Evolutionary conservation across 108 stramenopile species (phyloP), one percentile per base, ranked within the genome.

Genomic region (Fragilaria crotonensis): DNA sequence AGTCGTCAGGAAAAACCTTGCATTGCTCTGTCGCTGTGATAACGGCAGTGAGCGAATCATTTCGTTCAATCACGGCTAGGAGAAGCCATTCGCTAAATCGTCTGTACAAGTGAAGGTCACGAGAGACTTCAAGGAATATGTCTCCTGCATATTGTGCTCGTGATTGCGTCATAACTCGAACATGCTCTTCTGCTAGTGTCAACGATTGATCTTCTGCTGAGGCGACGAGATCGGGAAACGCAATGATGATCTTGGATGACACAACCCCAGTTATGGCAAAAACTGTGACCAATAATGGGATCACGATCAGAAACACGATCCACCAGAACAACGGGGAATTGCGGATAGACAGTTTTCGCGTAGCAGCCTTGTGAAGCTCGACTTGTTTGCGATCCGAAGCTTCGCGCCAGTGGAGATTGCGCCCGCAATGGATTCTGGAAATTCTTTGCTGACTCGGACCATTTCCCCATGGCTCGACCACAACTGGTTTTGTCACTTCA

Each of bases 71-170:
- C 9, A 52, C 81, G 30, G 51, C 81, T 36, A 83, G 75, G 21
- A 75, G 54, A 3, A 83, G 66, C 81, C 78, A 83, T 2, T 57
- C 63, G 29, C 76, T 59, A 33, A 75, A 36, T 33, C 81, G 62
- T 11, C 52, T 64, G 0, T 75, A 29, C 5, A 76, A 5, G 41
- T 83, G 73, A 11, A 76, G 55, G 54, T 83, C 81, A 21, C 72
- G 62, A 21, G 62, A 58, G 9, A 59, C 48, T 33, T 57, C 54
- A 21, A 52, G 45, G 9, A 72, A 46, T 11, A 63, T 30, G 22
- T 31, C 52, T 45, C 47, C 52, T 31, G 59, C 60, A n/a, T 51
- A 48, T 0, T 23, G 45, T 30, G 58, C 57, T 26, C 59, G 45
- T 23, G 62, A 20, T 25, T 23, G 22, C 7, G 60, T 41, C 2